Evolutionary conservation across 805 yeast species (phyloP).

Genomic region (Starmerella vitae): DNA sequence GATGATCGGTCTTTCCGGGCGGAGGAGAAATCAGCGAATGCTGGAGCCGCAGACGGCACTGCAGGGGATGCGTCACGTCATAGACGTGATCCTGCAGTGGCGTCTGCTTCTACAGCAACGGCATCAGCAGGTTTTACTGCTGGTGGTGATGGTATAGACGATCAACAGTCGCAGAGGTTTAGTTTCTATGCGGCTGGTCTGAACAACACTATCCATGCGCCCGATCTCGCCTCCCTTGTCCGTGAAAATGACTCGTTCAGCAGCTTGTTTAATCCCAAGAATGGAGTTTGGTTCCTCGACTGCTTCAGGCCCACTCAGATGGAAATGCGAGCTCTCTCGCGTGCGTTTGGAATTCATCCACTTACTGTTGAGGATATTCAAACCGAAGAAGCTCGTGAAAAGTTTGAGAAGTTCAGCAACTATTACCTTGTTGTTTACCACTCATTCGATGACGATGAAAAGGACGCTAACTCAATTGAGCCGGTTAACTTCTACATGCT

Average conservation of each 20-base stretch:
- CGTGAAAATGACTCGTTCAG: conserved; percentile 45
- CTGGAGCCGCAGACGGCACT: conserved; percentile 1
- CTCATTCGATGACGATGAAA: conserved; percentile 86
- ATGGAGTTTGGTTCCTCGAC: conserved; percentile 92
- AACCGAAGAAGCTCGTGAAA: conserved; percentile 93
- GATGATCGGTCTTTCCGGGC: background rate
- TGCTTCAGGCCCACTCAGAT: conserved; percentile 87
- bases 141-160: background rate
- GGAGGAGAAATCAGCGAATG: background rate
- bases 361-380: conserved; percentile 94
- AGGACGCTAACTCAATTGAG: conserved; percentile 39
- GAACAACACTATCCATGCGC: conserved; percentile 80
- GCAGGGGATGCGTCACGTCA: background rate
- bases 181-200: conserved; percentile 68
- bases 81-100: background rate
- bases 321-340: conserved; percentile 83
- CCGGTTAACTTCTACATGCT: conserved; percentile 50
- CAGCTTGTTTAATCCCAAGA: conserved; percentile 55
- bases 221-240: conserved; percentile 68
- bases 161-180: conserved; percentile 58
- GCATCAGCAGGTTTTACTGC: background rate
- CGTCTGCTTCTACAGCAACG: conserved; percentile 1
- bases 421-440: conserved; percentile 96
- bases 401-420: conserved; percentile 78
- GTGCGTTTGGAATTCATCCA: conserved; percentile 95